Conservation (phyloP, 2,329 filamentous ascomycete species). For the Pseudogymnoascus verrucosus region DNA sequence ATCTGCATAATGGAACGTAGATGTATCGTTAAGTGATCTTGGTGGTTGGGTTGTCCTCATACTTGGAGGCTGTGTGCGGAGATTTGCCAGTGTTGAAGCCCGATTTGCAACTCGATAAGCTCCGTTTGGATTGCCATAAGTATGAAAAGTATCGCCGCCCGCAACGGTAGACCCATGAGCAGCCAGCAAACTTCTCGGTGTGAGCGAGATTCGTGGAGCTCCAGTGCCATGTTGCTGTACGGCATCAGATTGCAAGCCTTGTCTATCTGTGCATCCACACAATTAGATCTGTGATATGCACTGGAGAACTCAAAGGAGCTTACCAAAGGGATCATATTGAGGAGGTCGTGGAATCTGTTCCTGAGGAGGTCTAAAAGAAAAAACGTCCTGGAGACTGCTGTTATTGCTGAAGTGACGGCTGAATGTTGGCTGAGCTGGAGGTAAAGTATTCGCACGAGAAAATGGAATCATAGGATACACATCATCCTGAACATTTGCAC, state of each 20-base stretch:
- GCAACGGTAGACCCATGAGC: background rate
- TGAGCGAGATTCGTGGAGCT: background rate
- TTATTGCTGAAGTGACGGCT: background rate
- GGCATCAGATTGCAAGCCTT: background rate
- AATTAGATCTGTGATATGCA: background rate
- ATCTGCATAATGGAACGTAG: slow-evolving; percentile 15
- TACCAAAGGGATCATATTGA: background rate
- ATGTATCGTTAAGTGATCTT: slow-evolving; percentile 5
- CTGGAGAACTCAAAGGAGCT: background rate
- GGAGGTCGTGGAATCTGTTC: background rate
- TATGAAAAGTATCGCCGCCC: background rate
- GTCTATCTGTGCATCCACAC: background rate
- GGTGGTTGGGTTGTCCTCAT: background rate
- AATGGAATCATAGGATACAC: background rate
- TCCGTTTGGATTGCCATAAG: background rate
- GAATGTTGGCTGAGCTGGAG: background rate
- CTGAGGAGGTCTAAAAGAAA: background rate
- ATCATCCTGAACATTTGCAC: background rate
- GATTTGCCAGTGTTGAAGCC: slow-evolving; percentile 4
- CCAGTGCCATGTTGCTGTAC: background rate
- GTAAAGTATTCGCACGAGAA: background rate
- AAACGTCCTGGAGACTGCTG: background rate
- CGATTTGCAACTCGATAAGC: background rate
- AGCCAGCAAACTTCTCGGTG: background rate
- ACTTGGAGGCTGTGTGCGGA: slow-evolving; percentile 1